Percentiles rank a stretch among this genome's conserved stretches.
phyloP scores from a whole-genome alignment of 768 basidiomycete species.

The Leucocoprinus sp. region DNA sequence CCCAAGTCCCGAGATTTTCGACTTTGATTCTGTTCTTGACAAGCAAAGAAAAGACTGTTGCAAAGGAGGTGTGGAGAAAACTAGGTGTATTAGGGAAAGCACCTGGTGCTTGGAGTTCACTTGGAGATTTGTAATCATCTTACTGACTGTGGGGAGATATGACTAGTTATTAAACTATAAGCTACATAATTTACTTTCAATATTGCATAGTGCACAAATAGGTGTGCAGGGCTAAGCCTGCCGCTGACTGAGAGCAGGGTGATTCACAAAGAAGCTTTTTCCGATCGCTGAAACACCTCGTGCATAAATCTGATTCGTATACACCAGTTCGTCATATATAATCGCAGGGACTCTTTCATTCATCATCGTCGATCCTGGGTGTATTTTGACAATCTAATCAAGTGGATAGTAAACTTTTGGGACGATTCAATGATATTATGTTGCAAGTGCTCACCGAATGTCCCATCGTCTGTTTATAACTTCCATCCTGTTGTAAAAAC shows the following conservation, averaged over 20 bases:
- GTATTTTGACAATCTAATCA: conserved; percentile 69
- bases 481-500: conserved; percentile 74
- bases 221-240: conserved; percentile 19
- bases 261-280: conserved; percentile 35
- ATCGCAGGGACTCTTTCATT: conserved; percentile 82
- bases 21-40: conserved; percentile 61
- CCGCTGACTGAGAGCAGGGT: conserved; percentile 26
- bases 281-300: conserved; percentile 84
- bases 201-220: not conserved
- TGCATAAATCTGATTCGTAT: conserved; percentile 81
- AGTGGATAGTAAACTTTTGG: not conserved
- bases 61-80: conserved; percentile 36
- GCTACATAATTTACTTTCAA: not conserved
- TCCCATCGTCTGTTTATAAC: conserved; percentile 79
- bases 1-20: conserved; percentile 50
- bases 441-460: conserved; percentile 43
- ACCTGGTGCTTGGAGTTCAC: conserved; percentile 19
- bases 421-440: too few species aligned
- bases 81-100: conserved; percentile 22
- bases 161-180: too few species aligned
- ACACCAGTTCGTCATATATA: conserved; percentile 89
- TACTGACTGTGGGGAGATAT: too few species aligned
- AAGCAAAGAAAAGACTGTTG: conserved; percentile 40
- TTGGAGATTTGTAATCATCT: conserved; percentile 8
- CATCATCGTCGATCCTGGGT: conserved; percentile 77